Percentiles rank a stretch among this genome's conserved stretches.
Evolutionary conservation across 2,329 filamentous ascomycete species (phyloP).

Genomic region (Domatiomyces catenatus): DNA sequence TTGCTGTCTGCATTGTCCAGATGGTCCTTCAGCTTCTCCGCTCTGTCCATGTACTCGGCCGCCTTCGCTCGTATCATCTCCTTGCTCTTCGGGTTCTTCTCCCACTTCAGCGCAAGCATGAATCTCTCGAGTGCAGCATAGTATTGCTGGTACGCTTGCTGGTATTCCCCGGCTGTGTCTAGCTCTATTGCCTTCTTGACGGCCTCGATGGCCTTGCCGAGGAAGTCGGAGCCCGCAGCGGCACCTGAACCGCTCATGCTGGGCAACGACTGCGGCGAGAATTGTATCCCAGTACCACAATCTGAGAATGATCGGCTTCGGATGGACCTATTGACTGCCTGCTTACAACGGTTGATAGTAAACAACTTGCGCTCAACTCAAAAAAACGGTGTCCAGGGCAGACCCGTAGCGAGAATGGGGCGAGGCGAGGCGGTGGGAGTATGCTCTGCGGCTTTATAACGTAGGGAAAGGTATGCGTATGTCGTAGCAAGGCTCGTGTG

Average conservation of each 20-base stretch:
- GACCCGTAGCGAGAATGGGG: not conserved
- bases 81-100: conserved; percentile 95
- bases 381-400: not conserved
- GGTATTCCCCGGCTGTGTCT: conserved; percentile 90
- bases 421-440: not conserved
- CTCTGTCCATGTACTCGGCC: conserved; percentile 93
- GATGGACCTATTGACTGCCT: not conserved
- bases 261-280: not conserved
- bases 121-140: conserved; percentile 93
- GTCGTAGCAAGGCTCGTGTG: not conserved
- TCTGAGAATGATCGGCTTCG: not conserved
- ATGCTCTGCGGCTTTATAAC: not conserved
- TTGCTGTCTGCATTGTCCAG: conserved; percentile 55
- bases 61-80: conserved; percentile 95
- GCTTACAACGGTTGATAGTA: not conserved
- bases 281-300: not conserved
- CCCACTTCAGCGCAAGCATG: conserved; percentile 98
- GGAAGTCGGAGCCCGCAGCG: conserved; percentile 61
- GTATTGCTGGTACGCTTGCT: conserved; percentile 91
- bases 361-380: not conserved
- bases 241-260: not conserved
- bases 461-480: not conserved
- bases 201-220: conserved; percentile 87
- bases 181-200: conserved; percentile 96
- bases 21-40: conserved; percentile 93